Percentiles rank a stretch among this genome's conserved stretches.
phyloP scores from a whole-genome alignment of 805 yeast species.

The Lipomyces kockii region DNA sequence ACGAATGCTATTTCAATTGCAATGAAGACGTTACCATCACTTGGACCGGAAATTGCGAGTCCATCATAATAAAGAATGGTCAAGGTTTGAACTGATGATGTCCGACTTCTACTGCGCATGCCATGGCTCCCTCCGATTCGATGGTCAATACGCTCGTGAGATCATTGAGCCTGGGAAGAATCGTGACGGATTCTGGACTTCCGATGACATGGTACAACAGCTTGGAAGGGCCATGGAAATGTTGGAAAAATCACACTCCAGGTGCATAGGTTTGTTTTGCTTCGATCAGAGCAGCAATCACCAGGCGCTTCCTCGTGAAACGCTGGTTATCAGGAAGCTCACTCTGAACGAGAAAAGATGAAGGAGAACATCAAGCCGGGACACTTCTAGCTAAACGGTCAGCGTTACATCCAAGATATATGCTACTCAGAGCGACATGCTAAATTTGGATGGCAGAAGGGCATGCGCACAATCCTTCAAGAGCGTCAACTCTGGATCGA shows the following conservation, averaged over 20 bases:
- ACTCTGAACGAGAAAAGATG: constrained; percentile 1
- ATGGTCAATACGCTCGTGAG: too few relatives aligned
- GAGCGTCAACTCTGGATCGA: not conserved
- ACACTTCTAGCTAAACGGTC: not conserved
- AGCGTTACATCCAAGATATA: not conserved
- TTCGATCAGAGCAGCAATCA: constrained; percentile 4
- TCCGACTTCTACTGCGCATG: too few relatives aligned
- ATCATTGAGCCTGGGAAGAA: not conserved
- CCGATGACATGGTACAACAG: constrained; percentile 2
- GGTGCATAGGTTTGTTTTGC: constrained; percentile 3
- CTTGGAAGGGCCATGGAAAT: not conserved
- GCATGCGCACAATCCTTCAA: not conserved
- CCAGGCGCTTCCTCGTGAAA: not conserved
- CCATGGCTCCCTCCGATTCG: too few relatives aligned
- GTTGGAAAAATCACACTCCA: not conserved
- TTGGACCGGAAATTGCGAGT: too few relatives aligned
- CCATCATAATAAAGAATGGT: too few relatives aligned
- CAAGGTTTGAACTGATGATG: too few relatives aligned
- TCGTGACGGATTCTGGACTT: not conserved
- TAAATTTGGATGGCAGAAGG: constrained; percentile 2
- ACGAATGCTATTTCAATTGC: too few relatives aligned
- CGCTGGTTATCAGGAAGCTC: not conserved
- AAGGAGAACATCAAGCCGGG: constrained; percentile 4
- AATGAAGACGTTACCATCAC: too few relatives aligned
- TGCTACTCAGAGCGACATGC: not conserved